Percentiles rank a stretch among this genome's conserved stretches.
These are phyloP conservation scores for Apocynum venetum DNA, from an alignment of 257 asterid species.

Conservation along the genomic window DNA sequence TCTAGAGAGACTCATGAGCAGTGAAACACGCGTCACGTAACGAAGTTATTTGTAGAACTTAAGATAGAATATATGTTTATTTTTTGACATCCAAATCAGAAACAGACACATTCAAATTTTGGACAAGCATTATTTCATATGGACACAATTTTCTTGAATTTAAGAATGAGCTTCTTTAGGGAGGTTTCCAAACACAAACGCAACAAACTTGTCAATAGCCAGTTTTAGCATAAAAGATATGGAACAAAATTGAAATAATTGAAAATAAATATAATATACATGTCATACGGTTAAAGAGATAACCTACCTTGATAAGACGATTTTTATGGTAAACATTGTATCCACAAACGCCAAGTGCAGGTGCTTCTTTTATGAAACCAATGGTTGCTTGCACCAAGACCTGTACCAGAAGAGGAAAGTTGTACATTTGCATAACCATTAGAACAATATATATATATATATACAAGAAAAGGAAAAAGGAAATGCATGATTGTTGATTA, in stretches of 20 bases:
- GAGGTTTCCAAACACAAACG: constrained; percentile 1
- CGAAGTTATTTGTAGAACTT: background rate
- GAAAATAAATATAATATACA: constrained; percentile 1
- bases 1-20: background rate
- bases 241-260: constrained; percentile 10
- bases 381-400: constrained; percentile 58
- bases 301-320: constrained; percentile 84
- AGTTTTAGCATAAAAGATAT: constrained; percentile 2
- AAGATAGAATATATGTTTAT: background rate
- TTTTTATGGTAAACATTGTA: constrained; percentile 88
- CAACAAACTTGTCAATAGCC: background rate
- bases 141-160: background rate
- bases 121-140: background rate
- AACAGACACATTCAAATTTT: background rate
- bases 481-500: background rate
- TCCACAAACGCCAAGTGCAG: constrained; percentile 58
- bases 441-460: background rate
- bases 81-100: background rate
- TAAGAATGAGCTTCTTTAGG: background rate
- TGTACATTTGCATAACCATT: background rate
- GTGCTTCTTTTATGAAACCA: constrained; percentile 89
- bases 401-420: constrained; percentile 27
- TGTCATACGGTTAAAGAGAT: background rate
- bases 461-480: constrained; percentile 12
- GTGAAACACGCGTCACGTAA: background rate